Evolutionary conservation across 129 eudicot genomes (phyloP).

Genomic region (Smallanthus sonchifolius): DNA sequence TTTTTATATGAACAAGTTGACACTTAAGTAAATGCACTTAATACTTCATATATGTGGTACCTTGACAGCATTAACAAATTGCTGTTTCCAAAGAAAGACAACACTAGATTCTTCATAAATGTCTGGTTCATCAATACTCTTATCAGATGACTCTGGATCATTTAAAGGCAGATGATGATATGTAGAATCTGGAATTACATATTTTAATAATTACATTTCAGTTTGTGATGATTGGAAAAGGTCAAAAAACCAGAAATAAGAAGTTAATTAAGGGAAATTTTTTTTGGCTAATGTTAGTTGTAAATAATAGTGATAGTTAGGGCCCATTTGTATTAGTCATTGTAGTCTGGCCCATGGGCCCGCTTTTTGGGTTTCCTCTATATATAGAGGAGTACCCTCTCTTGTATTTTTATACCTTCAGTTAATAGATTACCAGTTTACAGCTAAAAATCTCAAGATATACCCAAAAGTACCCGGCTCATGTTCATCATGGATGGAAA

Average conservation of each 20-base stretch:
- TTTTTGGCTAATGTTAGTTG: no score
- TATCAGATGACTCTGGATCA: conserved; percentile 49
- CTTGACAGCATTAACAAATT: conserved; percentile 62
- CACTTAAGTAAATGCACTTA: not conserved
- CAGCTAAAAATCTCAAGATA: not conserved
- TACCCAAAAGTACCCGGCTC: conserved; percentile 41
- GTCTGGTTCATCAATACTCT: conserved; percentile 16
- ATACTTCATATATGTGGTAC: conserved; percentile 34
- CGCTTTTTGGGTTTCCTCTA: no score
- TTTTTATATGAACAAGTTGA: not conserved
- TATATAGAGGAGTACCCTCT: no score
- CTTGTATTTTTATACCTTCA: no score
- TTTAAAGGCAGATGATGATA: conserved; percentile 53
- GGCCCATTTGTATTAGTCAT: no score
- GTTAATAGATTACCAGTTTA: no score
- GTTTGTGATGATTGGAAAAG: not conserved
- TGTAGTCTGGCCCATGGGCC: no score
- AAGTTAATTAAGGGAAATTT: not conserved
- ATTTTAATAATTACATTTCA: not conserved
- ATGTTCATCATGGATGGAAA: conserved; percentile 59
- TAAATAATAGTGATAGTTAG: no score
- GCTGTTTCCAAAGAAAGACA: conserved; percentile 68
- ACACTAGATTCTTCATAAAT: conserved; percentile 22
- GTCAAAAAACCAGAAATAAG: not conserved
- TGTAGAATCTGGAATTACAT: conserved; percentile 40